A percentile compares a stretch with the other conserved stretches of the same genome.
Evolutionary conservation across 2,329 filamentous ascomycete genomes (phyloP).

Genomic region (Fusarium praegraminearum): DNA sequence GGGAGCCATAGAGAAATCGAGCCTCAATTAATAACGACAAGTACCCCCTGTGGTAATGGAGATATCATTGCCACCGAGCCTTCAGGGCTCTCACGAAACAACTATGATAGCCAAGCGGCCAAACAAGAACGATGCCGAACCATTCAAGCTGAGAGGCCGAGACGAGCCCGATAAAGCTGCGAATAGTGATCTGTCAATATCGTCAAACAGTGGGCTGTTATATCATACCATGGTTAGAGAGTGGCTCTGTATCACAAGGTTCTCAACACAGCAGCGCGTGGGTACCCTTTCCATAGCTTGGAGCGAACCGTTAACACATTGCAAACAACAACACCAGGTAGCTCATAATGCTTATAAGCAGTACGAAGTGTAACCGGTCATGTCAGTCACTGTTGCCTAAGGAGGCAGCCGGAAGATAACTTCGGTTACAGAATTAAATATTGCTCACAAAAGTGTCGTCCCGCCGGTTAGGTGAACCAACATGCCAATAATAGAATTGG

Average conservation of each 20-base stretch:
- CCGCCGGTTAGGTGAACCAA: not conserved
- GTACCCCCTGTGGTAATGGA: not conserved
- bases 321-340: not conserved
- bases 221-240: not conserved
- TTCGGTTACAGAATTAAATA: not conserved
- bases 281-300: not conserved
- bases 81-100: not conserved
- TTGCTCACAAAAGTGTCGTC: not conserved
- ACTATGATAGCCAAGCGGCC: not conserved
- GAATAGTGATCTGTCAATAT: not conserved
- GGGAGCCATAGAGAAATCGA: not conserved
- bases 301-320: not conserved
- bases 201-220: not conserved
- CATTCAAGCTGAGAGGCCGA: not conserved
- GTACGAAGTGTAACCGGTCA: not conserved
- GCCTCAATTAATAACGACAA: too few relatives aligned
- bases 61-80: not conserved
- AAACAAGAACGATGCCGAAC: not conserved
- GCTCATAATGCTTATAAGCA: not conserved
- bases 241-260: not conserved
- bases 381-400: not conserved
- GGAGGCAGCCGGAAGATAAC: not conserved
- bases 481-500: not conserved
- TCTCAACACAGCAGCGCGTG: not conserved
- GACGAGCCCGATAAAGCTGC: not conserved